Evolutionary conservation across 2,329 filamentous ascomycete genomes (phyloP).

Genomic region (Drechslerella stenobrocha): DNA sequence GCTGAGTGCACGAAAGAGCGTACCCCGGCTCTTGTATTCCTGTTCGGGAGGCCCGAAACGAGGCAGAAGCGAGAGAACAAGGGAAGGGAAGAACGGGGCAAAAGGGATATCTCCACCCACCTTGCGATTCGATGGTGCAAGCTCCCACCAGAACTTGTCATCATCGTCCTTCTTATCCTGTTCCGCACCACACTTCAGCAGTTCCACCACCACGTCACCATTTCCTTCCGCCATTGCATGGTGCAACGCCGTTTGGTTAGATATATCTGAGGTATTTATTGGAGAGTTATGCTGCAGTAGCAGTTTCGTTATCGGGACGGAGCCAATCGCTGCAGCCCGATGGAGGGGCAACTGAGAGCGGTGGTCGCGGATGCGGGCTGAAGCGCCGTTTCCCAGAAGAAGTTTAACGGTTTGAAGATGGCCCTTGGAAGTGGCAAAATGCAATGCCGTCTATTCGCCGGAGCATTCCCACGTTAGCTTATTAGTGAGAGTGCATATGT

Average conservation of each 20-base stretch:
- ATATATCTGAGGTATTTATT: slow-evolving; percentile 76
- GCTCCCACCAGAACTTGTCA: slow-evolving; percentile 72
- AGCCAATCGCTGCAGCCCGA: slow-evolving; percentile 85
- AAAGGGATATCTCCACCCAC: slow-evolving; percentile 59
- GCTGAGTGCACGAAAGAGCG: not conserved
- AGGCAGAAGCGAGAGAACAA: slow-evolving; percentile 9
- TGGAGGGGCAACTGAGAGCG: slow-evolving; percentile 83
- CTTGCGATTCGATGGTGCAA: slow-evolving; percentile 78
- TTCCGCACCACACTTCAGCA: slow-evolving; percentile 85
- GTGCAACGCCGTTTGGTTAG: slow-evolving; percentile 86
- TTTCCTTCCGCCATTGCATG: slow-evolving; percentile 79
- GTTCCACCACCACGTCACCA: slow-evolving; percentile 77
- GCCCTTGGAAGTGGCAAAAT: slow-evolving; percentile 88
- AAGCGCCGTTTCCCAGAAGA: slow-evolving; percentile 70
- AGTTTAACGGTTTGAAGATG: slow-evolving; percentile 79
- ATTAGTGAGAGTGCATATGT: slow-evolving; percentile 12
- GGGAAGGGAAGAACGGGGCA: not conserved
- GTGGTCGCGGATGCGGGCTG: slow-evolving; percentile 77
- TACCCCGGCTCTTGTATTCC: slow-evolving; percentile 17
- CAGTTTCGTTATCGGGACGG: slow-evolving; percentile 79
- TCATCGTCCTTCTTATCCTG: slow-evolving; percentile 73
- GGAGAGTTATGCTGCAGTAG: slow-evolving; percentile 76
- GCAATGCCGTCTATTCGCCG: slow-evolving; percentile 75
- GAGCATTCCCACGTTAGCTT: slow-evolving; percentile 29
- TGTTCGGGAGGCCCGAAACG: slow-evolving; percentile 23